phyloP scores from a whole-genome alignment of 2,329 filamentous ascomycete species.

The Zymoseptoria pseudotritici region DNA sequence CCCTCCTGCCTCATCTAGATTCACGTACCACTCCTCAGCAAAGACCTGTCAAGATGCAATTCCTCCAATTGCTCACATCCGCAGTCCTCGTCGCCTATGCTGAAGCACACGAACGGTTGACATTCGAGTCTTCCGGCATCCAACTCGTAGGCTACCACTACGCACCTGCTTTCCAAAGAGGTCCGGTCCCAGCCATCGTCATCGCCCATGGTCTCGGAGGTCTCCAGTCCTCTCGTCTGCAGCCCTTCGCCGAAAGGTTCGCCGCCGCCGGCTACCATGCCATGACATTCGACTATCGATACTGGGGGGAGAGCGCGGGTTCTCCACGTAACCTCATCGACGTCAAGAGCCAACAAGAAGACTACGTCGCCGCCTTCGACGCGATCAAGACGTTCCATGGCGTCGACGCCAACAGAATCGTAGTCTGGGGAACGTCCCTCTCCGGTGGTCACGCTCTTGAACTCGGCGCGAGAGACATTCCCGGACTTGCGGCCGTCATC shows the following conservation, averaged over 20 bases:
- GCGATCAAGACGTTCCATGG: not conserved
- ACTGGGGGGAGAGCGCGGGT: slow-evolving; percentile 4
- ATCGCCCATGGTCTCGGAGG: slow-evolving; percentile 6
- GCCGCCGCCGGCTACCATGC: slow-evolving; percentile 6
- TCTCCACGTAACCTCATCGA: slow-evolving; percentile 6
- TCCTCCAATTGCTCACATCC: not conserved
- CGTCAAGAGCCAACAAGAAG: slow-evolving; percentile 1
- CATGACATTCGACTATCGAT: slow-evolving; percentile 5
- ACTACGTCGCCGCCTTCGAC: slow-evolving; percentile 5
- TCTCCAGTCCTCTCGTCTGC: slow-evolving; percentile 4
- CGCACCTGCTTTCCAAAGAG: not conserved
- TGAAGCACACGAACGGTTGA: slow-evolving; percentile 2
- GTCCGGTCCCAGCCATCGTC: slow-evolving; percentile 1
- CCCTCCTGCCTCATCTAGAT: too few relatives aligned
- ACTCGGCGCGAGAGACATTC: not conserved
- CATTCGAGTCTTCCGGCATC: slow-evolving; percentile 1
- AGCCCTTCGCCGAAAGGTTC: slow-evolving; percentile 6
- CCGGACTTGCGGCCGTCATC: slow-evolving; percentile 2
- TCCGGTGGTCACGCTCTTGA: slow-evolving; percentile 3
- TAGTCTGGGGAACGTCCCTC: slow-evolving; percentile 5
- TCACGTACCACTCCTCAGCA: not conserved
- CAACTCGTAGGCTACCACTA: slow-evolving; percentile 5
- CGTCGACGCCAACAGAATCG: slow-evolving; percentile 2
- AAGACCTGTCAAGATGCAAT: not conserved
- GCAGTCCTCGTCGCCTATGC: not conserved